Percentiles rank a stretch among this genome's conserved stretches.
These are phyloP conservation scores for Linnemannia elongata DNA, from an alignment of 192 early-diverging fungal species.

Conservation along the genomic window DNA sequence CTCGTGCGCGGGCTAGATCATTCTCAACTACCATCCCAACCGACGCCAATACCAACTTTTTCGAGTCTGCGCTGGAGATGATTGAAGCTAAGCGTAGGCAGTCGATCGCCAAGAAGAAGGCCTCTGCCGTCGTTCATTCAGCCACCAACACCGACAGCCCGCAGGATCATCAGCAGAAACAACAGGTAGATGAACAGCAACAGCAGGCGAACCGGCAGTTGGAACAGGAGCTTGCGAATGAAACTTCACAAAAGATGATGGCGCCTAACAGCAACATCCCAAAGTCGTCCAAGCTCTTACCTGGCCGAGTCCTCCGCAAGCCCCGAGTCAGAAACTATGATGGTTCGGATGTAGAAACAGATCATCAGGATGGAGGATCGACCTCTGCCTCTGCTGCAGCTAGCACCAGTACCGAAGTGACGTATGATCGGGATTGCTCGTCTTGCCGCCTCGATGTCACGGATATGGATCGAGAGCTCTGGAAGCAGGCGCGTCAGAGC, in stretches of 20 bases:
- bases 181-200: not conserved
- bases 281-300: slow-evolving; percentile 23
- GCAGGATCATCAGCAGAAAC: not conserved
- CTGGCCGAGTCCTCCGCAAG: slow-evolving; percentile 27
- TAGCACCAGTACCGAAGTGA: not conserved
- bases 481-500: slow-evolving; percentile 18
- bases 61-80: slow-evolving; percentile 25
- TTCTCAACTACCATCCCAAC: slow-evolving; percentile 10
- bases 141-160: not conserved
- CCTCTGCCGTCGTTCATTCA: not conserved
- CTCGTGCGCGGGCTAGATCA: slow-evolving; percentile 17
- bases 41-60: slow-evolving; percentile 27
- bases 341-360: not conserved
- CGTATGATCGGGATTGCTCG: slow-evolving; percentile 17
- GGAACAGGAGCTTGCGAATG: slow-evolving; percentile 15
- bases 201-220: not conserved
- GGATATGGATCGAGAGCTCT: not conserved
- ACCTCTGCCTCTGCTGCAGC: not conserved
- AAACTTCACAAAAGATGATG: not conserved
- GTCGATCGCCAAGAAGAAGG: slow-evolving; percentile 23
- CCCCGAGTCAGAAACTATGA: slow-evolving; percentile 6
- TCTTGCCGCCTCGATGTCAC: slow-evolving; percentile 25
- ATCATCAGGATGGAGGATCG: not conserved
- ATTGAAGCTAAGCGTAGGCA: slow-evolving; percentile 27
- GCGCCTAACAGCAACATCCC: slow-evolving; percentile 10